Percentiles rank a stretch among this genome's conserved stretches.
phyloP scores from a whole-genome alignment of 75 land plant genomes.

The Selaginella tamariscina region DNA sequence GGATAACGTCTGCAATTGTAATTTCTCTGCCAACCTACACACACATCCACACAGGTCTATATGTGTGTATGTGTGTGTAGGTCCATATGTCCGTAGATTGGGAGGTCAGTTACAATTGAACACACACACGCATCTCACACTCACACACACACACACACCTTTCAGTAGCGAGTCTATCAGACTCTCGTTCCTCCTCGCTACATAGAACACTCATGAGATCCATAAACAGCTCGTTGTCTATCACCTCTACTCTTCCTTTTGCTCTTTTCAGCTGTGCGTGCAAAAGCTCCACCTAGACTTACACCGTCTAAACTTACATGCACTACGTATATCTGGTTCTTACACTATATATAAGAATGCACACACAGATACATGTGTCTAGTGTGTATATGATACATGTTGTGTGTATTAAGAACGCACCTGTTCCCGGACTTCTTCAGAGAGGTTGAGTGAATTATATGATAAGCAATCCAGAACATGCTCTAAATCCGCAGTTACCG shows the following conservation, averaged over 20 bases:
- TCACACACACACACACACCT: too few species aligned
- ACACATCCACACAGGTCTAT: too few species aligned
- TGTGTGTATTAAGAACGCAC: too few species aligned
- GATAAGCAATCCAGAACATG: background rate
- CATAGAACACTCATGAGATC: slow-evolving; percentile 44
- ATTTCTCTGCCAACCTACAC: slow-evolving; percentile 32
- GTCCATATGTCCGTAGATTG: too few species aligned
- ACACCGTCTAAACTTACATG: too few species aligned
- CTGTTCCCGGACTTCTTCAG: slow-evolving; percentile 9
- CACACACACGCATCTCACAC: too few species aligned
- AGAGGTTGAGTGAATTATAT: slow-evolving; percentile 2
- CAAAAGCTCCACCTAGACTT: background rate
- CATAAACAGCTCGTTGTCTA: slow-evolving; percentile 33
- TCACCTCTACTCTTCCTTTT: slow-evolving; percentile 12
- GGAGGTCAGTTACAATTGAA: too few species aligned
- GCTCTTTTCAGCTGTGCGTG: slow-evolving; percentile 15
- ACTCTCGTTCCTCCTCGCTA: slow-evolving; percentile 35
- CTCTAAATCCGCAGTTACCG: slow-evolving; percentile 1
- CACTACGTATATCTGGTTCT: too few species aligned
- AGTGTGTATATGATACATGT: too few species aligned
- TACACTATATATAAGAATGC: too few species aligned
- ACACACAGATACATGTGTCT: too few species aligned
- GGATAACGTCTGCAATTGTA: slow-evolving; percentile 33
- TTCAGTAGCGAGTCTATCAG: slow-evolving; percentile 32
- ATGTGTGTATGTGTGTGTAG: too few species aligned